phyloP scores from a whole-genome alignment of 139 green algal genomes.

The Chlorella sorokiniana region DNA sequence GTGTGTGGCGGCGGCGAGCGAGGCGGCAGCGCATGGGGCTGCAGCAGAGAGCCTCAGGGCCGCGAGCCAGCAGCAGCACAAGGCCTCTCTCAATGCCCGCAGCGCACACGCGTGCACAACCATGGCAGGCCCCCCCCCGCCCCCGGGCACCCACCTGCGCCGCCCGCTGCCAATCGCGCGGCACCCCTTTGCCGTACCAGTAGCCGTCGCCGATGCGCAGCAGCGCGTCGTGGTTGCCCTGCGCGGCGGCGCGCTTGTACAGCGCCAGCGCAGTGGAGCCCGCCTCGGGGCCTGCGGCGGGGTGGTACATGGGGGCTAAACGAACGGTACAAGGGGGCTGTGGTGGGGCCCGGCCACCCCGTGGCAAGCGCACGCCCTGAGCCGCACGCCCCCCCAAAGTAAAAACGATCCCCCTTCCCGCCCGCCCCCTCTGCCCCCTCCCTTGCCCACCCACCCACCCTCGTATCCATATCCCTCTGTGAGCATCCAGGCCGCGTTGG shows the following conservation, averaged over 20 bases:
- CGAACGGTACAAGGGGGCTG: no score
- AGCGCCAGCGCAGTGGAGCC: constrained; percentile 56
- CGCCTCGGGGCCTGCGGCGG: constrained; percentile 6
- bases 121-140: neutral
- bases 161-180: constrained; percentile 46
- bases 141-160: neutral
- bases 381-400: neutral
- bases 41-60: neutral
- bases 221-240: constrained; percentile 79
- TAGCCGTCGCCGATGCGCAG: constrained; percentile 84
- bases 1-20: no score
- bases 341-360: neutral
- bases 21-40: neutral
- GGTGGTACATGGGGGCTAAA: neutral
- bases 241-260: constrained; percentile 70
- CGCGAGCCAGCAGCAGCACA: neutral
- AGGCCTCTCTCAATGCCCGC: neutral
- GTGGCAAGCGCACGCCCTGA: neutral
- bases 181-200: constrained; percentile 82
- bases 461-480: constrained; percentile 36
- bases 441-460: neutral
- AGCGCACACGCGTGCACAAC: neutral
- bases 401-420: neutral
- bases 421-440: neutral
- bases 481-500: constrained; percentile 95